Evolutionary conservation across 345 rosid genomes (phyloP), one percentile per base, ranked within the genome.

Genomic region (Lumnitzera racemosa): DNA sequence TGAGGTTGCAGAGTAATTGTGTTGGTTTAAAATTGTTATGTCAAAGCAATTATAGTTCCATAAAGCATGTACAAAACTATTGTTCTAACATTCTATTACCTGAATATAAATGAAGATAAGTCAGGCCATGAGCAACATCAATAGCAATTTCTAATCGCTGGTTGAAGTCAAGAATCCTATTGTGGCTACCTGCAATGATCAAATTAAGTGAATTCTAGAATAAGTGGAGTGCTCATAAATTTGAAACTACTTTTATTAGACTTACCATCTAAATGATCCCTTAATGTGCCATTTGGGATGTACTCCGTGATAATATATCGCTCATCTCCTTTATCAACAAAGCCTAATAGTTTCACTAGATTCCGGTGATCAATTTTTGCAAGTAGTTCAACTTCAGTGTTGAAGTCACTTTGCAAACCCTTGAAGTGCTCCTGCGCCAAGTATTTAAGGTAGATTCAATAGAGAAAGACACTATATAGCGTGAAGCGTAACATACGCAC

Each of bases 181-280:
- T 90, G 20, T 66, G 77, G 58, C 36, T 68, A 73, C 87, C 99
- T 94, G 85, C 74, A 67, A 50, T 43, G 31, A 58, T 12, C 47
- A 4, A 23, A 25, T 51, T 47, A 61, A 36, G 51, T 47, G 49
- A 12, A 23, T 12, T 27, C n/a, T 15, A 36, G 43, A 36, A n/a
- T 36, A 36, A 36, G 43, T 9, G 6, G 7, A 36, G 5, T 36
- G 6, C 7, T 36, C 6, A 8, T 4, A 36, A 5, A 4, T 3
- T 36, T 36, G 7, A 36, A 36, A 36, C 43, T 36, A 36, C 43
- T 4, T 36, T 56, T 56, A 49, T 57, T 24, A 53, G 53, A 47
- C 85, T 80, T 74, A 94, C 99, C 96, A 80, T 94, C 97, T 80
- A 94, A 79, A 78, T 94, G 97, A 53, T 84, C 99, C 71, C 99